Base-by-base conservation (phyloP, 2,329 filamentous ascomycete genomes). In the Escovopsis sp. region DNA sequence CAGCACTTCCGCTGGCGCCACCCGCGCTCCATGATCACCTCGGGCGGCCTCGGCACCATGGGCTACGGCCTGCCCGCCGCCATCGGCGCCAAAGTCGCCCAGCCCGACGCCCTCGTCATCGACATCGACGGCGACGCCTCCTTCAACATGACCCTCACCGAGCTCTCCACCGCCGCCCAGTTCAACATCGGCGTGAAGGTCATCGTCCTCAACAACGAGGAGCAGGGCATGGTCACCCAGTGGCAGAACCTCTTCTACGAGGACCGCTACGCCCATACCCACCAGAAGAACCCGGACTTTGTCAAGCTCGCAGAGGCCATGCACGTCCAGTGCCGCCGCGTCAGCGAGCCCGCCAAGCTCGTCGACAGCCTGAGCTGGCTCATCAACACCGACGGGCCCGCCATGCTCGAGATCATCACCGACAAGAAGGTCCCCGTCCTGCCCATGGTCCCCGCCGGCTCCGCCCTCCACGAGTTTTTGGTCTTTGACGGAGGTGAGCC, bases 71-170 rank as follows among this genome's bases (percentile, higher is more conserved):
- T 98, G 36, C 91, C 91, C 23, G 85, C 88, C 23, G 88, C 91
- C 48, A 96, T 96, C 50, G 91, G 91, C 48, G 88, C 87, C 55
- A 95, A 95, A 72, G 89, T 94, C 9, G 70, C 69, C n/a, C 63
- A 65, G 46, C 73, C 73, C 1, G 84, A 94, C 41, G 79, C 84
- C 47, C 76, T 94, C 40, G 89, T 96, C 47, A 78, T 96, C 46
- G 89, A 96, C 62, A 93, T 96, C 55, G 91, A 98, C 59, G 91
- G 91, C 48, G 91, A 96, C 60, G 91, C 89, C n/a, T 95, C 88
- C 4, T 96, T 98, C 70, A 85, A 86, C 72, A 96, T 98, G 91
- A 96, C 91, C 6, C 72, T 95, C 46, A 95, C 89, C 2, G 91
- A 98, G 67, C 78, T 98, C 42, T 85, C 83, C 38, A 95, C 89